These are phyloP conservation scores for Chlamydomonas sp. DNA, from an alignment of 139 green algal species.

Conservation along the genomic window DNA sequence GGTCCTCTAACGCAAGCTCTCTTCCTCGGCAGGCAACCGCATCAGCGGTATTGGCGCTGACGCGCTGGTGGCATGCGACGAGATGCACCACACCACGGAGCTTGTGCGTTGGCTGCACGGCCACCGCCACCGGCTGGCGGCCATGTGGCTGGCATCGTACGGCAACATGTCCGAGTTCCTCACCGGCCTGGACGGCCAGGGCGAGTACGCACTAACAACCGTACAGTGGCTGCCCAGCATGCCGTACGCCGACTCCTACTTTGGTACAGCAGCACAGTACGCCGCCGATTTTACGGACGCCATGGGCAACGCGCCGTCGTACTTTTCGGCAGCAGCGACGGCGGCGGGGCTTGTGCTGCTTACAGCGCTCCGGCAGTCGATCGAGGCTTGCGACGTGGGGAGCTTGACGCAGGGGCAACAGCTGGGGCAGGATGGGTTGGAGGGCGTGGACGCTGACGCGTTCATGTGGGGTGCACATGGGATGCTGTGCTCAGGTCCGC, in stretches of 20 bases:
- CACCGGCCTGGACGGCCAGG: not conserved
- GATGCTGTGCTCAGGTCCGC: not conserved
- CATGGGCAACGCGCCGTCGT: not conserved
- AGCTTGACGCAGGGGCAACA: not conserved
- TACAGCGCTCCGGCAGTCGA: not conserved
- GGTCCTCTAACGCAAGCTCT: not conserved
- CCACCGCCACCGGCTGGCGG: not conserved
- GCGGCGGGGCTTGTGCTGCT: conserved; percentile 14
- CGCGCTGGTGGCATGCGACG: conserved; percentile 16
- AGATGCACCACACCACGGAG: not conserved
- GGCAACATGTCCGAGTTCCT: conserved; percentile 10
- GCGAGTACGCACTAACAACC: conserved; percentile 20
- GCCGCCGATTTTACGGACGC: not conserved
- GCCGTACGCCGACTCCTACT: conserved; percentile 12
- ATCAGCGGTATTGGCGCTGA: not conserved
- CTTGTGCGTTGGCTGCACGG: not conserved
- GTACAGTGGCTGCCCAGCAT: conserved; percentile 27
- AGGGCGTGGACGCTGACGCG: not conserved
- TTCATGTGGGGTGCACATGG: not conserved
- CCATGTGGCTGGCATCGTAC: conserved; percentile 8
- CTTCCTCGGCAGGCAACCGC: not conserved
- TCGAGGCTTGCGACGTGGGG: not conserved
- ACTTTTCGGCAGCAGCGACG: conserved; percentile 8
- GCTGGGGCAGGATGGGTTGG: not conserved
- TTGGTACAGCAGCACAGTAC: not conserved